phyloP scores from a whole-genome alignment of 116 monocot genomes.

The Thalassia testudinum region DNA sequence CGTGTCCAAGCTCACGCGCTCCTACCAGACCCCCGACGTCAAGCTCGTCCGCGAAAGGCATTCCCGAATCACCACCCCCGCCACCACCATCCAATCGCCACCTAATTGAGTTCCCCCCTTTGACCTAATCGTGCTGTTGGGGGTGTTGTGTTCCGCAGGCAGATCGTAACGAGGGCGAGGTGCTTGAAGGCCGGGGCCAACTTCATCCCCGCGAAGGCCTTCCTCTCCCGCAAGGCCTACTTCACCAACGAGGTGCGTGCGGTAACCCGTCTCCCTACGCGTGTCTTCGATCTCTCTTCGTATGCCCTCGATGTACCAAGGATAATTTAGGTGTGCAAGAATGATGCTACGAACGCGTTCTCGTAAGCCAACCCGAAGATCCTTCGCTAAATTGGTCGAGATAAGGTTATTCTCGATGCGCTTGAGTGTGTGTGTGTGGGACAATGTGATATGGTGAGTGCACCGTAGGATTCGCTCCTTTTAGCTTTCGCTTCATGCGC shows the following conservation, averaged over 20 bases:
- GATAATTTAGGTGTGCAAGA: too few relatives aligned
- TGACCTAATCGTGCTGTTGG: not conserved
- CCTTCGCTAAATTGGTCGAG: too few relatives aligned
- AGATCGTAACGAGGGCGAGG: conserved; percentile 55
- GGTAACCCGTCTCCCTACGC: too few relatives aligned
- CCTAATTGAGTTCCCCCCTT: not conserved
- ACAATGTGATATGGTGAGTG: too few relatives aligned
- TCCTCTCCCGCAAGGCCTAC: conserved; percentile 38
- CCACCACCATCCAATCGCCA: not conserved
- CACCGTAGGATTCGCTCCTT: too few relatives aligned
- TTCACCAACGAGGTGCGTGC: conserved; percentile 87
- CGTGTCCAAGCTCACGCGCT: conserved; percentile 68
- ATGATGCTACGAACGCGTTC: too few relatives aligned
- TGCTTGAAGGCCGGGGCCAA: conserved; percentile 37
- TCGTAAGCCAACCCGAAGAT: too few relatives aligned
- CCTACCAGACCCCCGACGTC: conserved; percentile 31
- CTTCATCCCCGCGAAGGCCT: conserved; percentile 53
- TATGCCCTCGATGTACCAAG: too few relatives aligned
- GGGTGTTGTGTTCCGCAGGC: conserved; percentile 21
- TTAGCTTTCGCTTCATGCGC: too few relatives aligned
- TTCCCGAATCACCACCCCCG: not conserved
- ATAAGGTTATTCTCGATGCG: too few relatives aligned
- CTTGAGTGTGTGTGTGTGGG: too few relatives aligned
- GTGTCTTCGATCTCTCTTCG: too few relatives aligned
- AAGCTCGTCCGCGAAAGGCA: conserved; percentile 60